A percentile compares a stretch with the other conserved stretches of the same genome.
phyloP scores from a whole-genome alignment of 768 basidiomycete genomes.

The Pleurotus ostreatus region DNA sequence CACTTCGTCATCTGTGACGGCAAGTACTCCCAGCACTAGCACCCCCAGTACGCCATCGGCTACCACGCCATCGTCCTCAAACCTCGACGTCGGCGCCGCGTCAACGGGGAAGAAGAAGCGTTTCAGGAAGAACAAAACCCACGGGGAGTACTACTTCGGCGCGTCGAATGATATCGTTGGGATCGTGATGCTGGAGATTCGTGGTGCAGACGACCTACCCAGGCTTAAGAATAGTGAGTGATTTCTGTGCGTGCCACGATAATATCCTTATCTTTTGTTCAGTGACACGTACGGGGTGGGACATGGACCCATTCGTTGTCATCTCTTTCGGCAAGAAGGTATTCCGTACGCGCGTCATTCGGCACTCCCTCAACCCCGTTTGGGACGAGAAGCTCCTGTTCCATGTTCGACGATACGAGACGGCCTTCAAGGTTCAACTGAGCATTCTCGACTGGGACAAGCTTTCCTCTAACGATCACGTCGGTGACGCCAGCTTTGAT shows the following conservation, averaged over 20 bases:
- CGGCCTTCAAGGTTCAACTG: slow-evolving; percentile 19
- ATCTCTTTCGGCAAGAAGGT: slow-evolving; percentile 96
- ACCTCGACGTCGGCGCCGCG: background rate
- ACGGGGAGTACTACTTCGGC: too few species aligned
- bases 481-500: slow-evolving; percentile 75
- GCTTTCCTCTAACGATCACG: slow-evolving; percentile 80
- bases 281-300: slow-evolving; percentile 88
- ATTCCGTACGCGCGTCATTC: slow-evolving; percentile 86
- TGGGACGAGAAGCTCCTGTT: slow-evolving; percentile 97
- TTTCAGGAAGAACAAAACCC: slow-evolving; percentile 15
- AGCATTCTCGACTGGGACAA: slow-evolving; percentile 97
- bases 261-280: slow-evolving; percentile 2
- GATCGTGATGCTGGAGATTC: too few species aligned
- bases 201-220: slow-evolving; percentile 31
- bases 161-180: too few species aligned
- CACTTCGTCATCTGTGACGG: background rate
- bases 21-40: background rate
- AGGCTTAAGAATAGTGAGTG: slow-evolving; percentile 79
- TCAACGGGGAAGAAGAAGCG: slow-evolving; percentile 8
- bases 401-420: slow-evolving; percentile 88
- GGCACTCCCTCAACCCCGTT: slow-evolving; percentile 76
- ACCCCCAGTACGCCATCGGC: background rate
- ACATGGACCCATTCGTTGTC: slow-evolving; percentile 98
- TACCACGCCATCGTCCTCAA: background rate
- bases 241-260: background rate